Percentiles rank a stretch among this genome's conserved stretches.
These are phyloP conservation scores for Maudiozyma bulderi DNA, from an alignment of 805 yeast species.

Conservation along the genomic window DNA sequence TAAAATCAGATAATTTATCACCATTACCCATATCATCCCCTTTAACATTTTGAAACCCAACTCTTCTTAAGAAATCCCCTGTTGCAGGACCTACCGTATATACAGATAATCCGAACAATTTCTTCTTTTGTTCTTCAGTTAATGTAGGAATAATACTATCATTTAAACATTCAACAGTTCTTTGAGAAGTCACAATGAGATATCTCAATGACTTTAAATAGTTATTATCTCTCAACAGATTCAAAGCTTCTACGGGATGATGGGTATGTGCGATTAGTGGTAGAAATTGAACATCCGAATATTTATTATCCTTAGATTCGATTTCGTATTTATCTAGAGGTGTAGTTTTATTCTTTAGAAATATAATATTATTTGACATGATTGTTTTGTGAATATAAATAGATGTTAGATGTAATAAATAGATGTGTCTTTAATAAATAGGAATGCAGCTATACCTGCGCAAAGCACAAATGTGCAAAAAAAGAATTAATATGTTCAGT, in stretches of 20 bases:
- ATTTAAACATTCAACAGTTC: constrained; percentile 78
- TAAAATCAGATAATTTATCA: constrained; percentile 51
- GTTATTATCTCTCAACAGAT: constrained; percentile 35
- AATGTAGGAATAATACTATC: constrained; percentile 31
- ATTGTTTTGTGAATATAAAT: not conserved
- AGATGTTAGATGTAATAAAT: not conserved
- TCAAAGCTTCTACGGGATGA: constrained; percentile 33
- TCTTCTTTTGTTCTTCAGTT: constrained; percentile 7
- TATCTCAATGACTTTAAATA: constrained; percentile 37
- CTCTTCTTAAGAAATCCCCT: constrained; percentile 39
- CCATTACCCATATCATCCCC: constrained; percentile 81
- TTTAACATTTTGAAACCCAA: constrained; percentile 59
- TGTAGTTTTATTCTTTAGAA: constrained; percentile 63
- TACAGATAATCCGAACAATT: constrained; percentile 41
- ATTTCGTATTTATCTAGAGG: constrained; percentile 61
- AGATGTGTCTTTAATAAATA: not conserved
- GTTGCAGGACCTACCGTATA: constrained; percentile 95
- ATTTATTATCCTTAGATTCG: constrained; percentile 30
- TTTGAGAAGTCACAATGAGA: constrained; percentile 75
- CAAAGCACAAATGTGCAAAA: not conserved
- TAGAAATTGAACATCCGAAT: constrained; percentile 42
- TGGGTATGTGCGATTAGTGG: constrained; percentile 67
- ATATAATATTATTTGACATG: constrained; percentile 30
- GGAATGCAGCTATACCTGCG: not conserved
- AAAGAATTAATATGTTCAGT: not conserved